Conservation (phyloP, 139 green algal species). For the Closterium sp. region DNA sequence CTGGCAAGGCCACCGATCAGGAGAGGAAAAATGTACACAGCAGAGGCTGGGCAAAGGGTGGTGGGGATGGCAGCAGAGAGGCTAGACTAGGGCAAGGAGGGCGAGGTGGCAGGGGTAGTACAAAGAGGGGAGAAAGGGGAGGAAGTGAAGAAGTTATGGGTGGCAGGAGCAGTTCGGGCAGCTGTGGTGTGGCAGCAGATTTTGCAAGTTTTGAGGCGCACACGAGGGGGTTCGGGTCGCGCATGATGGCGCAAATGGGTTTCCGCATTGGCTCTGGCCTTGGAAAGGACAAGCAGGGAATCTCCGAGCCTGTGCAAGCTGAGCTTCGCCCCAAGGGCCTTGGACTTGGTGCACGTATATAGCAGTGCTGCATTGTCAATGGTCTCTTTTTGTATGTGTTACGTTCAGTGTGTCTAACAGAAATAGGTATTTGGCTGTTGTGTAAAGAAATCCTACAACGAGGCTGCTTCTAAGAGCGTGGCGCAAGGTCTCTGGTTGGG, state of each 20-base stretch:
- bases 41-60: neutral
- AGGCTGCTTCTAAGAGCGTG: neutral
- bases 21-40: neutral
- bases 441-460: too few species aligned
- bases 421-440: too few species aligned
- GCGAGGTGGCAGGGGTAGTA: neutral
- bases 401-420: too few species aligned
- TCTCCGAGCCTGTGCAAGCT: conserved; percentile 61
- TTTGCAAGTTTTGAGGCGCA: conserved; percentile 73
- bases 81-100: neutral
- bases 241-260: conserved; percentile 68
- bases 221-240: conserved; percentile 67
- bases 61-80: neutral
- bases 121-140: neutral
- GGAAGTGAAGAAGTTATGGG: neutral
- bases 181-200: neutral
- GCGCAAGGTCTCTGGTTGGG: neutral
- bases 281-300: conserved; percentile 55
- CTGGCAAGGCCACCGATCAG: neutral
- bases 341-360: neutral
- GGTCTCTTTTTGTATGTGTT: too few species aligned
- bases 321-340: conserved; percentile 54
- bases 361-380: neutral
- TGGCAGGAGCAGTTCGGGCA: neutral
- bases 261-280: conserved; percentile 65